Base-by-base conservation (phyloP, 148 eudicot genomes). In the Suaeda aralocaspica region DNA sequence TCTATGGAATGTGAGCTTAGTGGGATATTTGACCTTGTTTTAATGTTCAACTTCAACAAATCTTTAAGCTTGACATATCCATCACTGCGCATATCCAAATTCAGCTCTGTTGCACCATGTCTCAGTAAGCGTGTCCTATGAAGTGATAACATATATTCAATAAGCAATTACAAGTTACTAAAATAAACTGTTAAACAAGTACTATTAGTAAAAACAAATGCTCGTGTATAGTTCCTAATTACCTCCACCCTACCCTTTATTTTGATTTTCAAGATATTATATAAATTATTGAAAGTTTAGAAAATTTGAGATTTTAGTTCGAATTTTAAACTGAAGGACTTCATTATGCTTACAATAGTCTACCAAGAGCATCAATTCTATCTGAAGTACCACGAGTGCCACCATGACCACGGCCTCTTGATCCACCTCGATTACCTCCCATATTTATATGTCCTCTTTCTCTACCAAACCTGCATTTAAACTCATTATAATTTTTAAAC, bases 21-120 rank as follows among this genome's bases (percentile, higher is more conserved):
- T 24, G 99, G 90, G 59, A 91, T 60, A 74, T 91, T 82, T 34
- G 96, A 95, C 62, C 79, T 76, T 39, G 87, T 89, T 66, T 86
- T 86, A 71, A 89, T 42, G 67, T 91, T 79, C 53, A 94, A 79
- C 83, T 76, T 80, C 64, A 94, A 71, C 57, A 94, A 69, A 69
- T 91, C 99, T 71, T 79, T 79, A 64, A 94, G 97, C 80, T 64
- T 91, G 25, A 91, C 90, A 80, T 85, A 94, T 50, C 99, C 99
- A 80, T 94, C 97, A 81, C 67, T 76, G 69, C 96, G 87, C 83
- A 94, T 91, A 68, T 87, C 77, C 79, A 94, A 82, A 65, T 82
- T 89, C 79, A 91, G 69, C 78, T 91, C 91, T 53, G 81, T 65
- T 63, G 99, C 90, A 86, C 68, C 82, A 78, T 94, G 99, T 72